Conservation (phyloP, 1,139 yeast species). For the Yamadazyma blattariae region DNA sequence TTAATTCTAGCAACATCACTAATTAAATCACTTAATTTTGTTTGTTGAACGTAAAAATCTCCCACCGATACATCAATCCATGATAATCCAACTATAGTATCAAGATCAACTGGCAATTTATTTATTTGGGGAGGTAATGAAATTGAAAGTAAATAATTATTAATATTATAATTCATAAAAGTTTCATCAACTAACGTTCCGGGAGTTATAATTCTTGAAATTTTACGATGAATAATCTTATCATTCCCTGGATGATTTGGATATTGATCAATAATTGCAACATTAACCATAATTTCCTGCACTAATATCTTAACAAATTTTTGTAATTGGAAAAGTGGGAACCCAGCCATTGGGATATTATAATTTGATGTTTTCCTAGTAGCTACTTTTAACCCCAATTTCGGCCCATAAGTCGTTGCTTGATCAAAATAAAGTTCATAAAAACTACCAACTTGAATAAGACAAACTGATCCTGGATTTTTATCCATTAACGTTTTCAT, state of each 20-base stretch:
- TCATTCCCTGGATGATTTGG: slow-evolving; percentile 21
- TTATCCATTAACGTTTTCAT: slow-evolving; percentile 33
- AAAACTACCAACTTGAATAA: slow-evolving; percentile 87
- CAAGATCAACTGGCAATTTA: slow-evolving; percentile 42
- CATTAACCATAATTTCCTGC: slow-evolving; percentile 63
- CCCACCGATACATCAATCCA: slow-evolving; percentile 94
- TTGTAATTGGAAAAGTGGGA: slow-evolving; percentile 70
- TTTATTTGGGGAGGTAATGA: slow-evolving; percentile 52
- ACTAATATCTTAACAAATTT: slow-evolving; percentile 74
- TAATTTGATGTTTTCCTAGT: slow-evolving; percentile 39
- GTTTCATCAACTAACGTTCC: slow-evolving; percentile 92
- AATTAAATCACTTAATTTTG: slow-evolving; percentile 51
- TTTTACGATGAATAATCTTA: slow-evolving; percentile 57
- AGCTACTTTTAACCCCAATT: slow-evolving; percentile 58
- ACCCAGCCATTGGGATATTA: slow-evolving; percentile 84
- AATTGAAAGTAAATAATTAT: slow-evolving; percentile 69
- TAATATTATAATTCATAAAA: slow-evolving; percentile 67
- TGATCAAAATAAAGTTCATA: slow-evolving; percentile 89
- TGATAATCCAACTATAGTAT: slow-evolving; percentile 62
- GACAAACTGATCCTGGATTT: slow-evolving; percentile 65
- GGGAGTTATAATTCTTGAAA: slow-evolving; percentile 82
- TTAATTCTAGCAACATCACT: slow-evolving; percentile 62
- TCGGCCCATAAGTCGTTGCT: slow-evolving; percentile 71
- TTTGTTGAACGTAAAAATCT: slow-evolving; percentile 63
- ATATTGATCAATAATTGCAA: slow-evolving; percentile 78